A percentile compares a stretch with the other conserved stretches of the same genome.
These are phyloP conservation scores for Blastobotrys indianensis DNA, from an alignment of 1,139 yeast genomes.

Conservation along the genomic window DNA sequence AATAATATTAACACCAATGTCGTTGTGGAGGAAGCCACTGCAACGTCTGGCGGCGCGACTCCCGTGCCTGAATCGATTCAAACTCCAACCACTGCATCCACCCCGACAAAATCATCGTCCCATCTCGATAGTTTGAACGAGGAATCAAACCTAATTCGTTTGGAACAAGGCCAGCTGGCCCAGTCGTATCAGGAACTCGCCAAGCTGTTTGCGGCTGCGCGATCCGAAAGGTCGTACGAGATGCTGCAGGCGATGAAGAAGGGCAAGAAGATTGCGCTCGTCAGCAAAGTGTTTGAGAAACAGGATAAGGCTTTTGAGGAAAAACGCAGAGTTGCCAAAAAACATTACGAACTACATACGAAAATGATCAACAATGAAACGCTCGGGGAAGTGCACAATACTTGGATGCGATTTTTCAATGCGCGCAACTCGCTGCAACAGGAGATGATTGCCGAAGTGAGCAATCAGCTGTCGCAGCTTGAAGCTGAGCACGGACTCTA, in stretches of 20 bases:
- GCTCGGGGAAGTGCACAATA: conserved; percentile 26
- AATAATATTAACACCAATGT: background rate
- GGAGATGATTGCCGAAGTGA: conserved; percentile 19
- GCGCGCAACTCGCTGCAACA: conserved; percentile 23
- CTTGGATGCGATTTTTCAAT: conserved; percentile 29
- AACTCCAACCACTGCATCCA: background rate
- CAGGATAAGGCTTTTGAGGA: conserved; percentile 23
- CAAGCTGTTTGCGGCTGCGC: conserved; percentile 25
- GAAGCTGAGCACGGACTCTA: conserved; percentile 21
- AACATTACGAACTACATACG: conserved; percentile 21
- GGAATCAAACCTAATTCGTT: conserved; percentile 13
- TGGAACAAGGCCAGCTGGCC: conserved; percentile 28
- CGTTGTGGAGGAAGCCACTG: background rate
- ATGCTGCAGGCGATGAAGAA: conserved; percentile 26
- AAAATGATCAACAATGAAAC: conserved; percentile 24
- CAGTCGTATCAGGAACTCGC: conserved; percentile 28
- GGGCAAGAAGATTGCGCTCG: conserved; percentile 21
- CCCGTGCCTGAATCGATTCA: background rate
- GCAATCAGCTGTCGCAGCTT: conserved; percentile 20
- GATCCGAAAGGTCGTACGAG: conserved; percentile 26
- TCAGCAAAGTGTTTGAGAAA: conserved; percentile 21
- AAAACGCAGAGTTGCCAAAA: conserved; percentile 17
- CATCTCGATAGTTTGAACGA: background rate
- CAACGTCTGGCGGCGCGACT: background rate
- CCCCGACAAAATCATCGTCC: background rate